A percentile compares a stretch with the other conserved stretches of the same genome.
These are phyloP conservation scores for Gonapodya prolifera DNA, from an alignment of 192 early-diverging fungal genomes.

Conservation along the genomic window DNA sequence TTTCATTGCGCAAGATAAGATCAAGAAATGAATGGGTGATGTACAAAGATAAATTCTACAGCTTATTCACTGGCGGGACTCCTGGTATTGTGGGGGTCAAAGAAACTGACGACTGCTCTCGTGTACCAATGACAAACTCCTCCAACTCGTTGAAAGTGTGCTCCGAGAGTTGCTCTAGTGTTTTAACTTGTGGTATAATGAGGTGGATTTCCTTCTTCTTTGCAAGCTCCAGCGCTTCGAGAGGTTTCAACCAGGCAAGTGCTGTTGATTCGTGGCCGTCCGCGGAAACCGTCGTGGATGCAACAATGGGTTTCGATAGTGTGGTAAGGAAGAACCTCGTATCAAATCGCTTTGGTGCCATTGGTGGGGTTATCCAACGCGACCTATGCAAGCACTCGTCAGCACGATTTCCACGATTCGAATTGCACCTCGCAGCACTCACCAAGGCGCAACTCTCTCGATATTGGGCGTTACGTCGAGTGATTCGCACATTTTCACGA, in stretches of 20 bases:
- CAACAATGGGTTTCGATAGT: not conserved
- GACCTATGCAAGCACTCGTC: not conserved
- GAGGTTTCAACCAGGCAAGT: not conserved
- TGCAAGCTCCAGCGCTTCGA: not conserved
- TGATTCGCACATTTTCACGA: not conserved
- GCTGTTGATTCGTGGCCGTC: not conserved
- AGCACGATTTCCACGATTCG: not conserved
- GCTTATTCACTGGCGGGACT: not conserved
- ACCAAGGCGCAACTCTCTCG: not conserved
- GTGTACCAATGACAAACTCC: not conserved
- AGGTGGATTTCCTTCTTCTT: not conserved
- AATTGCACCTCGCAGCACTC: not conserved
- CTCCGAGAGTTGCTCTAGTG: not conserved
- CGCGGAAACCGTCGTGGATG: not conserved
- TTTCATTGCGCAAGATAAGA: too few relatives aligned
- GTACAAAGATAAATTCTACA: too few relatives aligned
- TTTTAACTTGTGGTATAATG: not conserved
- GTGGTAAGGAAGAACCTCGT: slow-evolving; percentile 2
- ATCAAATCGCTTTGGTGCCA: not conserved
- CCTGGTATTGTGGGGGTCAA: not conserved
- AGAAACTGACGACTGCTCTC: not conserved
- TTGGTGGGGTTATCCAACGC: not conserved
- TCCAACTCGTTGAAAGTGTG: not conserved
- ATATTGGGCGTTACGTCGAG: not conserved
- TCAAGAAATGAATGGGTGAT: too few relatives aligned